phyloP scores from a whole-genome alignment of 176 grass and related monocot genomes.

The Saccharum officinarum region DNA sequence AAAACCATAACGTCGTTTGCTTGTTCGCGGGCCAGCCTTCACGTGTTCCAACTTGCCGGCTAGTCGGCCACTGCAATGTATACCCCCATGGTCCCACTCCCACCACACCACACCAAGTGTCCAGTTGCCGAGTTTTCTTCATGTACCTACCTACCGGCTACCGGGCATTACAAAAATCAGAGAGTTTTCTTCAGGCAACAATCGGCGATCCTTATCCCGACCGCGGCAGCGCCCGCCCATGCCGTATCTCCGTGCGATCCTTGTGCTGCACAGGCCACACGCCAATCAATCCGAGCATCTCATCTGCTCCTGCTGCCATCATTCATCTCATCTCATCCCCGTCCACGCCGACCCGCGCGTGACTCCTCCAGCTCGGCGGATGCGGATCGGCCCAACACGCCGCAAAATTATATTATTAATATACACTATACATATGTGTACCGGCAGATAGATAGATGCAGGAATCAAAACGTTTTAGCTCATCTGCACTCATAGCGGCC shows the following conservation, averaged over 20 bases:
- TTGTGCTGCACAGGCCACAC: background rate
- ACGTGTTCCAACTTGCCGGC: background rate
- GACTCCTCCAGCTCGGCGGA: background rate
- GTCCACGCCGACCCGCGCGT: background rate
- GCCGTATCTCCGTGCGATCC: slow-evolving; percentile 10
- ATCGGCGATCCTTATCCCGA: slow-evolving; percentile 4
- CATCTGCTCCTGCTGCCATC: background rate
- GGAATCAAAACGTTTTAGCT: background rate
- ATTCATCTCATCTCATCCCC: background rate
- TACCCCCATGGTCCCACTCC: too few relatives aligned
- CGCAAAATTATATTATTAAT: background rate
- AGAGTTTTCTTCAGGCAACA: background rate
- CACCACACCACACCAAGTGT: too few relatives aligned
- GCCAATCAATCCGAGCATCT: background rate
- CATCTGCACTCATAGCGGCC: background rate
- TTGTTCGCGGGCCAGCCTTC: background rate
- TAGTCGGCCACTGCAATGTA: background rate
- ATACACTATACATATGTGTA: background rate
- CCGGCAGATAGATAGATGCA: background rate
- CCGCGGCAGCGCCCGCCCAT: background rate
- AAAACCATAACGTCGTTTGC: background rate
- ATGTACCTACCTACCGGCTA: too few relatives aligned
- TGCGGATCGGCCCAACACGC: background rate
- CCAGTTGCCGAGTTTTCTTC: too few relatives aligned
- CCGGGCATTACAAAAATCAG: background rate